Evolutionary conservation across 2,329 filamentous ascomycete species (phyloP).

Genomic region (Aspergillus nomiae): DNA sequence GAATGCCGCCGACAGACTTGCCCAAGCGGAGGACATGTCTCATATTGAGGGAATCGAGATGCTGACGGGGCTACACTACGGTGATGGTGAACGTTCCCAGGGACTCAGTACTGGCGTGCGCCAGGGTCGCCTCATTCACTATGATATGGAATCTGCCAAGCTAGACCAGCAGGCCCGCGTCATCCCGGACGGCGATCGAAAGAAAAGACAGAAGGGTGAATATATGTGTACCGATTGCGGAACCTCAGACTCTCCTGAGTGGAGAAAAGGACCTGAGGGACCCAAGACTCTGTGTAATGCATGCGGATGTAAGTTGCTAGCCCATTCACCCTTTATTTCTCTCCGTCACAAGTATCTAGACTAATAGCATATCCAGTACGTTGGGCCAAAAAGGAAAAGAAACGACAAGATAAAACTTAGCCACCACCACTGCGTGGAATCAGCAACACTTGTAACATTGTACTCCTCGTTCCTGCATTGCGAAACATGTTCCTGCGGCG

Average conservation of each 20-base stretch:
- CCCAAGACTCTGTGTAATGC: constrained; percentile 96
- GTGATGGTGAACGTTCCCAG: constrained; percentile 82
- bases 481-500: constrained; percentile 18
- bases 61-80: constrained; percentile 83
- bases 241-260: constrained; percentile 91
- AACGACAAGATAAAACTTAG: constrained; percentile 45
- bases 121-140: constrained; percentile 78
- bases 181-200: constrained; percentile 67
- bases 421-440: neutral
- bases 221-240: constrained; percentile 96
- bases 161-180: constrained; percentile 65
- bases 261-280: constrained; percentile 89
- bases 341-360: neutral
- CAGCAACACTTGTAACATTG: neutral
- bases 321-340: neutral
- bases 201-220: constrained; percentile 87
- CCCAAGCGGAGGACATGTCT: constrained; percentile 72
- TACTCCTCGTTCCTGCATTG: constrained; percentile 8
- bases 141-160: constrained; percentile 83
- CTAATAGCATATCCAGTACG: constrained; percentile 45
- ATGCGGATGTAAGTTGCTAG: constrained; percentile 68
- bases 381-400: constrained; percentile 76
- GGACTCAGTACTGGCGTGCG: constrained; percentile 85
- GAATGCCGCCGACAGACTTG: constrained; percentile 82
- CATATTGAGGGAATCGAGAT: constrained; percentile 90